These are phyloP conservation scores for Ophiocordyceps robertsii DNA, from an alignment of 2,329 filamentous ascomycete genomes.

Conservation along the genomic window DNA sequence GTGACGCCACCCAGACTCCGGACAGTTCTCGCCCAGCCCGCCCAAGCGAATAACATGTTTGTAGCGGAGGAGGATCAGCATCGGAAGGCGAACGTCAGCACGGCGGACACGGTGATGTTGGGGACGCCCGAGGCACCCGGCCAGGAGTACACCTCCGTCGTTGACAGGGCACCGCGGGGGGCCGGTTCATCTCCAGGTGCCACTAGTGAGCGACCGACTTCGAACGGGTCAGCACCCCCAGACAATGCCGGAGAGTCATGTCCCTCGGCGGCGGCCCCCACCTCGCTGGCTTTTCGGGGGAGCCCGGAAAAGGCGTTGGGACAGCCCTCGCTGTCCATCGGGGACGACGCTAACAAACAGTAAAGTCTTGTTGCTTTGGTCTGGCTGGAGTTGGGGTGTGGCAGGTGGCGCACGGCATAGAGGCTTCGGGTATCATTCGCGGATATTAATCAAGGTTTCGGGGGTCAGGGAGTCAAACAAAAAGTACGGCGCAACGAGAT, in stretches of 20 bases:
- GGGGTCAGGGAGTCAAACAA: neutral
- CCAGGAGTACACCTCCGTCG: slow-evolving; percentile 1
- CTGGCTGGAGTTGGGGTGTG: slow-evolving; percentile 2
- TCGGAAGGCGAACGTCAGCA: slow-evolving; percentile 4
- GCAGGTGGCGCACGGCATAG: slow-evolving; percentile 1
- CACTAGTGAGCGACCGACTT: neutral
- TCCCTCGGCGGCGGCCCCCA: slow-evolving; percentile 20
- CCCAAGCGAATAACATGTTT: slow-evolving; percentile 5
- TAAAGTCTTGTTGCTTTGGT: neutral
- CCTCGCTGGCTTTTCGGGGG: slow-evolving; percentile 43
- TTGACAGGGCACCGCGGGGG: neutral
- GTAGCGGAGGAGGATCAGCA: slow-evolving; percentile 10
- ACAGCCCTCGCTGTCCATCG: slow-evolving; percentile 11
- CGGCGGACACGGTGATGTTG: slow-evolving; percentile 6
- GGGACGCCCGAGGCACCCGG: slow-evolving; percentile 12
- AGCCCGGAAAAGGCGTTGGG: slow-evolving; percentile 44
- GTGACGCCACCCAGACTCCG: slow-evolving; percentile 29
- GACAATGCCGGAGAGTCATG: slow-evolving; percentile 9
- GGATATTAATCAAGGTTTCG: neutral
- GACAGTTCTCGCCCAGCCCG: slow-evolving; percentile 13
- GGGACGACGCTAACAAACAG: neutral
- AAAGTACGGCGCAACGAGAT: neutral
- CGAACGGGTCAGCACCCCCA: slow-evolving; percentile 5
- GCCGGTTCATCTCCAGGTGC: neutral
- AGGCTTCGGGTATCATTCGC: neutral